Base-by-base conservation (phyloP, 106 monocot species). In the Acanthochlamys bracteata region DNA sequence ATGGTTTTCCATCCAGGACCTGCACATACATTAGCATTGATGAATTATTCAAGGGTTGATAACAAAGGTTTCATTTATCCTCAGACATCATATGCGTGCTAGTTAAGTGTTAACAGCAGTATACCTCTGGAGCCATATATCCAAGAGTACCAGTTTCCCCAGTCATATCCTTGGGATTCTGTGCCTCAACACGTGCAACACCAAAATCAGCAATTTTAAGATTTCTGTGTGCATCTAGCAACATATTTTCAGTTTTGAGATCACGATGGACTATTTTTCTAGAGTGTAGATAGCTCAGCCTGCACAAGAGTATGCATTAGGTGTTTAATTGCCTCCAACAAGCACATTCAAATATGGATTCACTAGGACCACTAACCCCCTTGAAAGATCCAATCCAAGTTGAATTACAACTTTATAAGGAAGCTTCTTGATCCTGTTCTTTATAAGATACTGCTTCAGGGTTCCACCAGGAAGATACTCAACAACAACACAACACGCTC, bases 121-220 rank as follows among this genome's bases (percentile, higher is more conserved):
- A 22, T 41, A 89, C 90, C 90, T 90, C 96, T 1, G 96, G 96
- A 64, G 90, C 90, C 96, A 96, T 96, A 64, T 90, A 95, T 0
- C 87, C 82, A 25, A 90, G 76, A 17, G 96, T 96, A n/a, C 96
- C 96, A 17, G 90, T 96, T 82, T 90, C 87, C 23, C 96, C 96
- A 33, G 96, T 96, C 96, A 96, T 90, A 58, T 96, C 87, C 41
- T 74, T 71, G 13, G 82, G 84, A 61, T 86, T 88, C 65, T 80
- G 81, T 16, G 94, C 89, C 61, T 95, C 94, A 59, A 89, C 93
- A 27, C 93, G 85, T 55, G 93, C 93, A 59, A 94, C 93, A 23
- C 93, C 93, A 73, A 94, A 95, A 65, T 95, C 94, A 22, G 94
- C 94, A 66, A 95, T 95, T 61, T 89, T 89, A 14, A 87, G 68